Evolutionary conservation across 352 stramenopile genomes (phyloP).

Genomic region (Phytopythium delawarense): DNA sequence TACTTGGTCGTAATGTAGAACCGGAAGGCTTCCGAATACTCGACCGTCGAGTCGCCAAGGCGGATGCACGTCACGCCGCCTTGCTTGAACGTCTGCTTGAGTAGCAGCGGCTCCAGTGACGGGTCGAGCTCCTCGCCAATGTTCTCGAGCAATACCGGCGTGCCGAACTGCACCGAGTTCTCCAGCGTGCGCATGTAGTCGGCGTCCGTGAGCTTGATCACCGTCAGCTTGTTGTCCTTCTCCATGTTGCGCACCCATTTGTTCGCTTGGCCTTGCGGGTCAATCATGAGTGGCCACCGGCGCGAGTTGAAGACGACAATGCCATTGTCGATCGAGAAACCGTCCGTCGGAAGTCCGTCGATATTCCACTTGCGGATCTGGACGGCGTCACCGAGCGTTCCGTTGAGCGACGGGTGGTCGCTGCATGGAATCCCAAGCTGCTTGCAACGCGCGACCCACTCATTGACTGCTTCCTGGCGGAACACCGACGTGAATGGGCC

Average conservation of each 20-base stretch:
- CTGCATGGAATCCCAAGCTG: slow-evolving; percentile 77
- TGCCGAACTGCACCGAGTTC: slow-evolving; percentile 91
- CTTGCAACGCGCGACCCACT: slow-evolving; percentile 80
- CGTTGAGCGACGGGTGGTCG: slow-evolving; percentile 80
- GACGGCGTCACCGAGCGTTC: slow-evolving; percentile 89
- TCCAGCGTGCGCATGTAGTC: slow-evolving; percentile 93
- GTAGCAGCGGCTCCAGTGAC: slow-evolving; percentile 90
- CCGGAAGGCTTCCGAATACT: slow-evolving; percentile 90
- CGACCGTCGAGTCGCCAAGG: slow-evolving; percentile 90
- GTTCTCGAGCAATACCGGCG: slow-evolving; percentile 91
- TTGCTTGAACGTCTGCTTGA: slow-evolving; percentile 94
- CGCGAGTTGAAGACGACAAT: slow-evolving; percentile 94
- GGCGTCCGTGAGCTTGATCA: slow-evolving; percentile 93
- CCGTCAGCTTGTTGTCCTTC: slow-evolving; percentile 81
- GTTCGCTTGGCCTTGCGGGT: slow-evolving; percentile 93
- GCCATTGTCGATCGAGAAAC: slow-evolving; percentile 93
- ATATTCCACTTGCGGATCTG: slow-evolving; percentile 95
- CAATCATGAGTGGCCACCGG: slow-evolving; percentile 94
- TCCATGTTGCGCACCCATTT: slow-evolving; percentile 97
- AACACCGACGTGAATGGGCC: slow-evolving; percentile 91
- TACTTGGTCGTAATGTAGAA: slow-evolving; percentile 96
- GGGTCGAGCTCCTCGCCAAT: slow-evolving; percentile 91
- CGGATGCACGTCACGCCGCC: slow-evolving; percentile 90
- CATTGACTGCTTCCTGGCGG: slow-evolving; percentile 66
- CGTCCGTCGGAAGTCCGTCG: slow-evolving; percentile 90